A percentile compares a stretch with the other conserved stretches of the same genome.
Evolutionary conservation across 2,329 filamentous ascomycete species (phyloP).

Genomic region (Nemania sp.): DNA sequence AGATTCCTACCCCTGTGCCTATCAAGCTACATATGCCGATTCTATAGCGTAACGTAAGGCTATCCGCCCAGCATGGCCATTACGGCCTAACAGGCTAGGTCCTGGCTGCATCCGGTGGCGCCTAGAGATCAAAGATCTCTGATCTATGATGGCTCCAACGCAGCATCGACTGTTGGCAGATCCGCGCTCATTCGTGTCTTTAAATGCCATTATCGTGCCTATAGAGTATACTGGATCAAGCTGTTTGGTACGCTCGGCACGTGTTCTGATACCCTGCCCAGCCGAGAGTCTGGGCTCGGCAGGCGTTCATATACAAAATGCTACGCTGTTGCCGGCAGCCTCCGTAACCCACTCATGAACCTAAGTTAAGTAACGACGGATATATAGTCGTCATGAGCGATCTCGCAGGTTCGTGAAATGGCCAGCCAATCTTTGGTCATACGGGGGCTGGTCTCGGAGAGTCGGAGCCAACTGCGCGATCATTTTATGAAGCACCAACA

Average conservation of each 20-base stretch:
- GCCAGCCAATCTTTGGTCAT: constrained; percentile 13
- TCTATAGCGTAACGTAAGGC: constrained; percentile 12
- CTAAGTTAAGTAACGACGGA: not conserved
- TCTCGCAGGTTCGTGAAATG: constrained; percentile 6
- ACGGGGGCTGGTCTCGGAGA: constrained; percentile 10
- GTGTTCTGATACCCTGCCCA: constrained; percentile 12
- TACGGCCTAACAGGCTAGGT: constrained; percentile 18
- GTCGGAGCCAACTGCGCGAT: constrained; percentile 23
- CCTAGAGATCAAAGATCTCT: not conserved
- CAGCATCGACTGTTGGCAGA: constrained; percentile 1
- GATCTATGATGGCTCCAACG: not conserved
- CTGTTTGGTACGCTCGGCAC: constrained; percentile 23
- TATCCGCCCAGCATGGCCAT: constrained; percentile 13
- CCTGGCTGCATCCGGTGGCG: constrained; percentile 13
- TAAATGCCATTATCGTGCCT: constrained; percentile 13
- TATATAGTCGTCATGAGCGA: not conserved
- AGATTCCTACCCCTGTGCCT: constrained; percentile 19
- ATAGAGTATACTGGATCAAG: not conserved
- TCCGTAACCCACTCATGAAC: constrained; percentile 1
- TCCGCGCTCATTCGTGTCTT: constrained; percentile 13
- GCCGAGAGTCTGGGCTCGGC: not conserved
- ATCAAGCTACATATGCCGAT: constrained; percentile 7
- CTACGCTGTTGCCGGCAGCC: not conserved
- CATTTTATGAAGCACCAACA: constrained; percentile 13
- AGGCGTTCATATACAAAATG: constrained; percentile 10